Evolutionary conservation across 2,329 filamentous ascomycete genomes (phyloP), one percentile per base, ranked within the genome.

Genomic region (Cladobotryum protrusum): DNA sequence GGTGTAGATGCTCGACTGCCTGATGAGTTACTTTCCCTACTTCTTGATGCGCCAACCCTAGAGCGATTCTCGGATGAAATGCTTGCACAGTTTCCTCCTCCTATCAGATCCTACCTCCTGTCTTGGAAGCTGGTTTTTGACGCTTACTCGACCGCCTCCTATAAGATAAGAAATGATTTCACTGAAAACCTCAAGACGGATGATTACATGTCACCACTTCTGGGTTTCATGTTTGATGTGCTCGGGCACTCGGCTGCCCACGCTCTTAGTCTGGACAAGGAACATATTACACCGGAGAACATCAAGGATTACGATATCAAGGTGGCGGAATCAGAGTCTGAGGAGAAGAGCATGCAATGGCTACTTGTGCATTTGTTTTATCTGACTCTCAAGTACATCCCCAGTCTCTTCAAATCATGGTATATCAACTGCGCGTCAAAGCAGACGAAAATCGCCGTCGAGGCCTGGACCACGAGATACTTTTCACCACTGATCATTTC

Each of bases 111-210:
- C 9, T 99, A 96, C 61, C 75, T 99, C 3, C 74, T 96, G 24
- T 87, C 89, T 11, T 99, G 93, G 93, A 81, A 88, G 55, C 75
- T 97, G 1, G 77, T 96, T 0, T 97, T 95, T 62, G 89, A 95
- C 58, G 85, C 92, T 41, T 95, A 92, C 62, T 73, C 76, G 15
- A 81, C 83, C 17, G 83, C 90, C 12, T 89, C 91, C 0, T 85
- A 87, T 65, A 89, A 89, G 59, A 82, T 97, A 14, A 87, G 89
- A 57, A 82, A 81, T 52, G 84, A 91, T 60, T 97, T 96, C 61
- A 79, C 82, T 0, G 81, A 89, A 19, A 82, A 87, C 52, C 78
- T 99, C 49, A 93, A 90, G 63, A 78, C 86, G 20, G 83, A 84
- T 13, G 78, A 83, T 11, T 84, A 85, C 49, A 69, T 95, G 1